Percentiles rank a stretch among this genome's conserved stretches.
phyloP scores from a whole-genome alignment of 352 stramenopile genomes.

The Elongisporangium prolatum region DNA sequence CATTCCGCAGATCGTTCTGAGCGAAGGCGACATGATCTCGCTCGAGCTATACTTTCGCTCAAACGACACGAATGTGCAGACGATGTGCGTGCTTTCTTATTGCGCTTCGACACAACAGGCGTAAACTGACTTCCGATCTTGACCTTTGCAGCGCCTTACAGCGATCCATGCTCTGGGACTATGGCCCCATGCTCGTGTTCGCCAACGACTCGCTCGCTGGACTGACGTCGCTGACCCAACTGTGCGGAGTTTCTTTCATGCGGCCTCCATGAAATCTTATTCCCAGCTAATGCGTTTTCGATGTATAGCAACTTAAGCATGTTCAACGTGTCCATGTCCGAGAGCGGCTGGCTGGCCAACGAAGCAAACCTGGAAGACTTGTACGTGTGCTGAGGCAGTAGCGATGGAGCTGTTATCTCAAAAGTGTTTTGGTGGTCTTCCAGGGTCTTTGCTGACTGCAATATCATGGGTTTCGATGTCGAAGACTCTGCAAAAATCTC shows the following conservation, averaged over 20 bases:
- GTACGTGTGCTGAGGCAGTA: slow-evolving; percentile 11
- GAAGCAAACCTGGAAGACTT: slow-evolving; percentile 26
- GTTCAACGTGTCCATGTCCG: slow-evolving; percentile 36
- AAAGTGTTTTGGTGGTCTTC: neutral
- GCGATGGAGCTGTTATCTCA: neutral
- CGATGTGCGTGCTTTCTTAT: neutral
- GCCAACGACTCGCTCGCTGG: slow-evolving; percentile 12
- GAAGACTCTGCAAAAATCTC: slow-evolving; percentile 24
- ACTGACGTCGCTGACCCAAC: slow-evolving; percentile 19
- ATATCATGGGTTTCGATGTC: slow-evolving; percentile 31
- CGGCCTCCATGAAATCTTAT: neutral
- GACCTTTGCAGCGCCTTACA: slow-evolving; percentile 6
- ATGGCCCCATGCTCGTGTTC: slow-evolving; percentile 15
- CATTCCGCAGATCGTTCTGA: neutral
- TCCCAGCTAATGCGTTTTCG: neutral
- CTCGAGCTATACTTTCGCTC: neutral
- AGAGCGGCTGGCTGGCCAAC: slow-evolving; percentile 26
- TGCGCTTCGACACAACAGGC: neutral
- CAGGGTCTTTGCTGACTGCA: slow-evolving; percentile 41
- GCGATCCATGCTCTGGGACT: slow-evolving; percentile 8
- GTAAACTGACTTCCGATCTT: too few relatives aligned
- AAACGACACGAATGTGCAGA: neutral
- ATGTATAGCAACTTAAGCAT: slow-evolving; percentile 22
- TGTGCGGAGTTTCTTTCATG: slow-evolving; percentile 11
- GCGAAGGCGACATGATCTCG: neutral